Evolutionary conservation across 805 yeast species (phyloP).

Genomic region (Nakazawaea pomicola): DNA sequence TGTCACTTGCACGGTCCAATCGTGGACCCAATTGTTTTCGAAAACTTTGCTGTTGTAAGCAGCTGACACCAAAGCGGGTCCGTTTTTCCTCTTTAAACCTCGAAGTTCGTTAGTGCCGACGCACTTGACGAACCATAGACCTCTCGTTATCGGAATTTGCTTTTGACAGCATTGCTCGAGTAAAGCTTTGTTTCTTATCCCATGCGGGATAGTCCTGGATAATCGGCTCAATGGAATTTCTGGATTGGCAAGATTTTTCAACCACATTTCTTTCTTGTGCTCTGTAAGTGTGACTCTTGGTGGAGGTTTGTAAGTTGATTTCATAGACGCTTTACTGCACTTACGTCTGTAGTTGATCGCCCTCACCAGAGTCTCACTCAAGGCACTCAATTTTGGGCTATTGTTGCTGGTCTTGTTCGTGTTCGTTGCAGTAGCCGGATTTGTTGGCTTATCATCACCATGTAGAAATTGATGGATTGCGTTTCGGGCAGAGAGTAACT

Average conservation of each 20-base stretch:
- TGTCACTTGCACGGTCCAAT: conserved; percentile 85
- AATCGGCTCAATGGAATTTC: conserved; percentile 60
- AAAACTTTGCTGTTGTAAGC: conserved; percentile 2
- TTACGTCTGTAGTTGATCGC: conserved; percentile 44
- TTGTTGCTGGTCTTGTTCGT: conserved; percentile 3
- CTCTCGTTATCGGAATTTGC: conserved; percentile 71
- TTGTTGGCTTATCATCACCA: conserved; percentile 16
- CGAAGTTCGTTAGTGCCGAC: conserved; percentile 75
- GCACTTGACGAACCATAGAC: conserved; percentile 88
- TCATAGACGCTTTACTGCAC: conserved; percentile 39
- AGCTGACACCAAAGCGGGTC: neutral
- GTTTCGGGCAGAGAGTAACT: conserved; percentile 65
- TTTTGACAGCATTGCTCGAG: conserved; percentile 68
- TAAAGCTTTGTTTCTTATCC: conserved; percentile 67
- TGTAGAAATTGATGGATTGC: conserved; percentile 35
- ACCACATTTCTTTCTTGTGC: conserved; percentile 80
- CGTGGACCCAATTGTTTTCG: conserved; percentile 55
- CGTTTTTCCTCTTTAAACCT: conserved; percentile 46
- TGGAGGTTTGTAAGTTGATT: conserved; percentile 68
- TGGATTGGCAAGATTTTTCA: conserved; percentile 69
- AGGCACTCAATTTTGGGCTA: conserved; percentile 26
- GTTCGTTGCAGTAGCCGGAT: conserved; percentile 1
- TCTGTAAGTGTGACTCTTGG: conserved; percentile 90
- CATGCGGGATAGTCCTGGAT: conserved; percentile 84
- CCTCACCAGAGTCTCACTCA: conserved; percentile 45